phyloP scores from a whole-genome alignment of 805 yeast genomes.

The Zygosaccharomyces siamensis region DNA sequence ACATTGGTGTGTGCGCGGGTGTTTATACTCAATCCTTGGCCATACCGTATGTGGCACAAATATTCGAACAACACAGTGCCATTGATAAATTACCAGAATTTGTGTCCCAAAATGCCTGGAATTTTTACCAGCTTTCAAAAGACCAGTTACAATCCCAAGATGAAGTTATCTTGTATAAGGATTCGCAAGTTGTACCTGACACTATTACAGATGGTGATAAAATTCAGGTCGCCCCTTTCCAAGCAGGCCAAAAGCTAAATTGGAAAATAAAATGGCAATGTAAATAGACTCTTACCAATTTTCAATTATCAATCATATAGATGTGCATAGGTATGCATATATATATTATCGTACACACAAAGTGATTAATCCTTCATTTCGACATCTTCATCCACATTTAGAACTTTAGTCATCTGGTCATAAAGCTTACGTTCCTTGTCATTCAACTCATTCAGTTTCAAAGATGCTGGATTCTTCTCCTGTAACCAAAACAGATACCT shows the following conservation, averaged over 20 bases:
- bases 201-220: slow-evolving; percentile 42
- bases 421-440: slow-evolving; percentile 51
- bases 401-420: slow-evolving; percentile 46
- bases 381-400: slow-evolving; percentile 33
- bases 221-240: slow-evolving; percentile 73
- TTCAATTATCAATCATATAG: neutral
- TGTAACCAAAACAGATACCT: slow-evolving; percentile 66
- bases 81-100: slow-evolving; percentile 66
- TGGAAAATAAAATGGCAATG: slow-evolving; percentile 73
- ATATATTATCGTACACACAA: neutral
- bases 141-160: slow-evolving; percentile 43
- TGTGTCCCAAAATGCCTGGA: slow-evolving; percentile 67
- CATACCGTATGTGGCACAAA: slow-evolving; percentile 77
- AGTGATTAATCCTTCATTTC: slow-evolving; percentile 15
- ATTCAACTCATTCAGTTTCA: slow-evolving; percentile 44
- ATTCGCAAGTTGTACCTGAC: slow-evolving; percentile 56
- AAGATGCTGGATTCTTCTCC: slow-evolving; percentile 53
- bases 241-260: slow-evolving; percentile 66
- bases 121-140: slow-evolving; percentile 59
- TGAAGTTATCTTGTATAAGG: slow-evolving; percentile 51
- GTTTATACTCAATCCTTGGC: slow-evolving; percentile 87
- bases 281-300: slow-evolving; percentile 1
- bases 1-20: slow-evolving; percentile 93
- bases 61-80: slow-evolving; percentile 63
- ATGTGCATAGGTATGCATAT: no score